phyloP scores from a whole-genome alignment of 2,329 filamentous ascomycete genomes.

The Aspergillus alliaceus region DNA sequence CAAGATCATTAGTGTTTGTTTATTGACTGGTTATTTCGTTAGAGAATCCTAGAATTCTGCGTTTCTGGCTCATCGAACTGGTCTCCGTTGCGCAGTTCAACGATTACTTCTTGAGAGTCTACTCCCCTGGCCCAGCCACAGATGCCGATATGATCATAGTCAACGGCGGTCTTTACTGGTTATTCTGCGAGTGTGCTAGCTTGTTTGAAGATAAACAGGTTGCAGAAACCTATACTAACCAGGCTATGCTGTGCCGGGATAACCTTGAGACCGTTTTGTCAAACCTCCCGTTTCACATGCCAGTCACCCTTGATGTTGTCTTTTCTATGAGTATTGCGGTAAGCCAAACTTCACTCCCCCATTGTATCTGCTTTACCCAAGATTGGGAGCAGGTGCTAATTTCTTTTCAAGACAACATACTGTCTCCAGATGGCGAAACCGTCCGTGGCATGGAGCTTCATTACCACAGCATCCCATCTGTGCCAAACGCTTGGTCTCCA shows the following conservation, averaged over 20 bases:
- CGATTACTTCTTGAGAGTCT: conserved; percentile 12
- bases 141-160: conserved; percentile 16
- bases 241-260: conserved; percentile 7
- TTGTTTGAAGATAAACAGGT: neutral
- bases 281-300: conserved; percentile 9
- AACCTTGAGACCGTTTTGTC: conserved; percentile 15
- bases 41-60: neutral
- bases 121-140: conserved; percentile 8
- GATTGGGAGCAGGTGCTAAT: neutral
- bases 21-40: neutral
- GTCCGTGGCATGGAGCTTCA: conserved; percentile 12
- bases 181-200: conserved; percentile 8
- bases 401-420: conserved; percentile 1
- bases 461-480: conserved; percentile 12
- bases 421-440: conserved; percentile 8
- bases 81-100: conserved; percentile 11
- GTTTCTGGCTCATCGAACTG: conserved; percentile 16
- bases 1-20: neutral
- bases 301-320: conserved; percentile 7
- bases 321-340: conserved; percentile 17
- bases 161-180: conserved; percentile 11
- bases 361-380: too few relatives aligned
- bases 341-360: neutral
- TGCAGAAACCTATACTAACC: conserved; percentile 5
- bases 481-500: conserved; percentile 11